phyloP scores from a whole-genome alignment of 164 flowering plant genomes.

The Warburgia ugandensis region DNA sequence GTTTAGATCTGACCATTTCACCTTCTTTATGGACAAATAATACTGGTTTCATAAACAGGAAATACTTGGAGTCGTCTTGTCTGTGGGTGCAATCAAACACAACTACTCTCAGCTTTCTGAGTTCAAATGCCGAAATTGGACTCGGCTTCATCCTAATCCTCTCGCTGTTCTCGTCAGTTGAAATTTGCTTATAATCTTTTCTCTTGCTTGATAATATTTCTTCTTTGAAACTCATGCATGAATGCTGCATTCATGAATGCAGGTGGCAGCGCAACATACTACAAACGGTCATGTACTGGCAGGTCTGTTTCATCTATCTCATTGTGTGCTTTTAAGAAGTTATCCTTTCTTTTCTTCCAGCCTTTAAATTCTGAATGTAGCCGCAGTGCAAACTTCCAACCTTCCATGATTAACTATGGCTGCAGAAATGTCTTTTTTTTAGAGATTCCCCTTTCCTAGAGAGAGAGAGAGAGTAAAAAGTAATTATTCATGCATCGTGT shows the following conservation, averaged over 20 bases:
- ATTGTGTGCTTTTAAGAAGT: background rate
- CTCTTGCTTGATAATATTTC: background rate
- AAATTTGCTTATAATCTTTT: too few species aligned
- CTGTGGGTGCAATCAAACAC: constrained; percentile 94
- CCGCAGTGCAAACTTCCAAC: too few species aligned
- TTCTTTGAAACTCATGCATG: background rate
- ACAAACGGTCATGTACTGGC: constrained; percentile 99
- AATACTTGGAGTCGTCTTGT: constrained; percentile 87
- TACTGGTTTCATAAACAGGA: constrained; percentile 48
- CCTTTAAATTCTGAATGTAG: too few species aligned
- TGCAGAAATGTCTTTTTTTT: too few species aligned
- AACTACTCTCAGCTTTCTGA: constrained; percentile 71
- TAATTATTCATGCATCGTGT: background rate
- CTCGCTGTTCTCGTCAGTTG: constrained; percentile 86
- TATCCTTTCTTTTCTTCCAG: background rate
- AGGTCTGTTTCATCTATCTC: constrained; percentile 40
- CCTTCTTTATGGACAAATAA: too few species aligned
- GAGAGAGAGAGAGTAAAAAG: background rate
- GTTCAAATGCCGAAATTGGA: constrained; percentile 91
- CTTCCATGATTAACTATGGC: too few species aligned
- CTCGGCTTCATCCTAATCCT: constrained; percentile 77
- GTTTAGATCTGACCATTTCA: too few species aligned
- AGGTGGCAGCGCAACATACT: constrained; percentile 97
- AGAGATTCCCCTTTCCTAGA: background rate
- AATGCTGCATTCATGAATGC: constrained; percentile 14